Conservation (phyloP, 2,329 filamentous ascomycete genomes). For the Nemania sp. region DNA sequence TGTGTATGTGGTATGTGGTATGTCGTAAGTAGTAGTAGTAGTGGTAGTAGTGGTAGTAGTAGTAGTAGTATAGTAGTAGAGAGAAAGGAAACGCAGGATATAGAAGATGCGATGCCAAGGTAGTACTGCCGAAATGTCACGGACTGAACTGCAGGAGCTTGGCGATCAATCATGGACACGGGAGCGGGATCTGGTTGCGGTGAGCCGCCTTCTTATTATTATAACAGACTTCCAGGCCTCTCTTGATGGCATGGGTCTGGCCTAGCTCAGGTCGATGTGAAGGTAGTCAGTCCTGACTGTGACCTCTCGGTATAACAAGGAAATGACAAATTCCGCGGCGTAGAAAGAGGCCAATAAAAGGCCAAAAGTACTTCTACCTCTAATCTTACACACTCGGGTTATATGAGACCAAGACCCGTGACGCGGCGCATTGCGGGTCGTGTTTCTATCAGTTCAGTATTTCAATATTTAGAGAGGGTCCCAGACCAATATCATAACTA, state of each 20-base stretch:
- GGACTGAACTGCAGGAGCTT: slow-evolving; percentile 16
- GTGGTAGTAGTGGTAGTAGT: too few species aligned
- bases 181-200: slow-evolving; percentile 25
- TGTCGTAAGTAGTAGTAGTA: too few species aligned
- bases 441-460: neutral
- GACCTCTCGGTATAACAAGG: slow-evolving; percentile 17
- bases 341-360: slow-evolving; percentile 7
- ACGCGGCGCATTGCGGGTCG: slow-evolving; percentile 16
- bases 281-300: slow-evolving; percentile 15
- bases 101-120: slow-evolving; percentile 29
- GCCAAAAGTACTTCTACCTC: slow-evolving; percentile 8
- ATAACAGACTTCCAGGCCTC: slow-evolving; percentile 2
- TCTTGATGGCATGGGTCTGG: slow-evolving; percentile 12
- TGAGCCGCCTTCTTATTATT: slow-evolving; percentile 34
- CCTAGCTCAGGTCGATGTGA: slow-evolving; percentile 13
- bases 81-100: slow-evolving; percentile 8
- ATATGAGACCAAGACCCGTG: slow-evolving; percentile 8
- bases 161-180: slow-evolving; percentile 30
- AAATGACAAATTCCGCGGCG: slow-evolving; percentile 30
- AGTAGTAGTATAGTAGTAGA: too few species aligned
- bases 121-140: slow-evolving; percentile 7
- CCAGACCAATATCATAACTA: slow-evolving; percentile 5
- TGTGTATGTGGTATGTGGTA: neutral
- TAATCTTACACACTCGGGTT: slow-evolving; percentile 10
- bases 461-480: slow-evolving; percentile 2